Percentiles rank a stretch among this genome's conserved stretches.
Conservation (phyloP, 2,329 filamentous ascomycete genomes). For the Dothideomycetidae sp. region DNA sequence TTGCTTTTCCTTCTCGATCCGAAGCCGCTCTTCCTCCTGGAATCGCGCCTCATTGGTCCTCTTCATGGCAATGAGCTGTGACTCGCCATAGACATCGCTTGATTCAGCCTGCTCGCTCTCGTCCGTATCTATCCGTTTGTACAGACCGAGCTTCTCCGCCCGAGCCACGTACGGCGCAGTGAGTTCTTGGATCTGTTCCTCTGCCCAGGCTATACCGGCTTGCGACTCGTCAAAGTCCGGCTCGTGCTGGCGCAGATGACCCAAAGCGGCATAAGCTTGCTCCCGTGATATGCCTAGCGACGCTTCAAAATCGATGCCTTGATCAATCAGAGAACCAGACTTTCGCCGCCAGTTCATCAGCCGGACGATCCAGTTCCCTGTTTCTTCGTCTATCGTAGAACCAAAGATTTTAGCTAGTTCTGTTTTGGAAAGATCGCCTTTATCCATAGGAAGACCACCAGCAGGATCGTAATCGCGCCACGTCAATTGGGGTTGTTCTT, state of each 20-base stretch:
- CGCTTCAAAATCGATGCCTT: slow-evolving; percentile 20
- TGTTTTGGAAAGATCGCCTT: slow-evolving; percentile 18
- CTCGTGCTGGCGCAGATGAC: slow-evolving; percentile 20
- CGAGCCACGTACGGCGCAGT: slow-evolving; percentile 19
- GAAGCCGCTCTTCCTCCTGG: slow-evolving; percentile 12
- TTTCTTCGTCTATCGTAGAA: slow-evolving; percentile 18
- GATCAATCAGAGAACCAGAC: slow-evolving; percentile 25
- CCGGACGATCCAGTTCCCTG: slow-evolving; percentile 24
- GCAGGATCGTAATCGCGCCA: slow-evolving; percentile 26
- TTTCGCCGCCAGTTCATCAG: slow-evolving; percentile 24
- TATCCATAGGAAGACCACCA: slow-evolving; percentile 23
- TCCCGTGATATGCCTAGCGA: slow-evolving; percentile 15
- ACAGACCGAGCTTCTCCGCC: slow-evolving; percentile 22
- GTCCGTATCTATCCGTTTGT: slow-evolving; percentile 16
- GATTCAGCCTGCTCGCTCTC: slow-evolving; percentile 17
- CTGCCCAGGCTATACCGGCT: slow-evolving; percentile 21
- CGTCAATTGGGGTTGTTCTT: slow-evolving; percentile 14
- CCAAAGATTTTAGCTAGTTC: slow-evolving; percentile 22
- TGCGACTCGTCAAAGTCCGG: slow-evolving; percentile 23
- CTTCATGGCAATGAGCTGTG: slow-evolving; percentile 17
- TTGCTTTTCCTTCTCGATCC: slow-evolving; percentile 6
- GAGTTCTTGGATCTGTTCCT: slow-evolving; percentile 20
- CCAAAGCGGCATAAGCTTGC: slow-evolving; percentile 20
- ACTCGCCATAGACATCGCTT: slow-evolving; percentile 18
- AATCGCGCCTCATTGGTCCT: slow-evolving; percentile 18